phyloP scores from a whole-genome alignment of 805 yeast genomes.

The Metschnikowia vanudenii region DNA sequence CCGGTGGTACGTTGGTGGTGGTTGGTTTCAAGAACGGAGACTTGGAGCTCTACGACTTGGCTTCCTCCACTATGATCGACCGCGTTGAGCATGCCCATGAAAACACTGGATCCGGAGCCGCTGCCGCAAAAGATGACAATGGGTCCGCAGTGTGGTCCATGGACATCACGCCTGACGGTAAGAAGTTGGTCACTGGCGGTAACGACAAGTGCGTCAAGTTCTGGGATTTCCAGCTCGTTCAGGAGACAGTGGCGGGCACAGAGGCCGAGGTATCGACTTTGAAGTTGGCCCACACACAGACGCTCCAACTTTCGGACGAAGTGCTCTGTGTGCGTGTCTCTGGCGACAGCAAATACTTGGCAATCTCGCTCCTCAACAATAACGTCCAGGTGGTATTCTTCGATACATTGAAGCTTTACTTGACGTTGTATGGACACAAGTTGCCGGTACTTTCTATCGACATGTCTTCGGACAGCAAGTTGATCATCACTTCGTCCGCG shows the following conservation, averaged over 20 bases:
- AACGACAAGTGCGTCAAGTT: slow-evolving; percentile 88
- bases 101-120: background rate
- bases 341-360: slow-evolving; percentile 72
- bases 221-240: slow-evolving; percentile 77
- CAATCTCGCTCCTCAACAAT: slow-evolving; percentile 83
- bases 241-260: slow-evolving; percentile 72
- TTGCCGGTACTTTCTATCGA: slow-evolving; percentile 92
- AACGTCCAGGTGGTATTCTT: slow-evolving; percentile 93
- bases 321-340: slow-evolving; percentile 76
- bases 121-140: slow-evolving; percentile 33
- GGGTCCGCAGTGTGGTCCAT: slow-evolving; percentile 81
- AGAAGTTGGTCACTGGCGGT: slow-evolving; percentile 83
- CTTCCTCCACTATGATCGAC: slow-evolving; percentile 72
- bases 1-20: slow-evolving; percentile 86
- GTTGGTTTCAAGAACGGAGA: slow-evolving; percentile 88
- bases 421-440: slow-evolving; percentile 93
- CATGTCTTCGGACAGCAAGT: slow-evolving; percentile 82
- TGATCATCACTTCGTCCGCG: slow-evolving; percentile 90
- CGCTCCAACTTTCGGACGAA: slow-evolving; percentile 84
- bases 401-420: slow-evolving; percentile 82
- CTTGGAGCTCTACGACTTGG: slow-evolving; percentile 80
- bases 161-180: slow-evolving; percentile 84
- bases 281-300: slow-evolving; percentile 68
- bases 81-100: slow-evolving; percentile 67
- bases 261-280: slow-evolving; percentile 48